Evolutionary conservation across 1,284 basidiomycete species (phyloP).

Genomic region (Heterobasidion irregulare): DNA sequence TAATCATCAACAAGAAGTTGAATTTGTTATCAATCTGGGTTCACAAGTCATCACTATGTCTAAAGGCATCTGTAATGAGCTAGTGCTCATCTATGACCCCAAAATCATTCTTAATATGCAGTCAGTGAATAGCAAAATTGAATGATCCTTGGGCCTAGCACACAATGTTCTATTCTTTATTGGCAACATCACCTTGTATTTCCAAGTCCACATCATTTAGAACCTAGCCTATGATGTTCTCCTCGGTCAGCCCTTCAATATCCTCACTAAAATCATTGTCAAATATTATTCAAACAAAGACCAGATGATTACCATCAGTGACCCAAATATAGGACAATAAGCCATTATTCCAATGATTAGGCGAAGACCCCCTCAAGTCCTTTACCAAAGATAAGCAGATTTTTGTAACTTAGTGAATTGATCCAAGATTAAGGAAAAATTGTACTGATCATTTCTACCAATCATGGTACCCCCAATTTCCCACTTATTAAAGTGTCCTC

Average conservation of each 20-base stretch:
- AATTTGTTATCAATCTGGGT: not conserved
- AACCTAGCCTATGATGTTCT: slow-evolving; percentile 23
- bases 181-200: slow-evolving; percentile 10
- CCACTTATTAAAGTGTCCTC: not conserved
- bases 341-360: not conserved
- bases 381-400: not conserved
- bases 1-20: not conserved
- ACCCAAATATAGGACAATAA: not conserved
- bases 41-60: not conserved
- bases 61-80: not conserved
- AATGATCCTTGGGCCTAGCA: slow-evolving; percentile 17
- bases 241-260: not conserved
- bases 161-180: not conserved
- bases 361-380: not conserved
- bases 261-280: not conserved
- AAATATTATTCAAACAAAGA: not conserved
- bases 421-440: not conserved
- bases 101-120: not conserved
- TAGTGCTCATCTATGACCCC: not conserved
- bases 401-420: not conserved
- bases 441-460: not conserved
- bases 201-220: slow-evolving; percentile 17
- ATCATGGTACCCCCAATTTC: not conserved
- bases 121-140: slow-evolving; percentile 18
- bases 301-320: not conserved